phyloP scores from a whole-genome alignment of 345 rosid genomes.

The Erodium maritimum region DNA sequence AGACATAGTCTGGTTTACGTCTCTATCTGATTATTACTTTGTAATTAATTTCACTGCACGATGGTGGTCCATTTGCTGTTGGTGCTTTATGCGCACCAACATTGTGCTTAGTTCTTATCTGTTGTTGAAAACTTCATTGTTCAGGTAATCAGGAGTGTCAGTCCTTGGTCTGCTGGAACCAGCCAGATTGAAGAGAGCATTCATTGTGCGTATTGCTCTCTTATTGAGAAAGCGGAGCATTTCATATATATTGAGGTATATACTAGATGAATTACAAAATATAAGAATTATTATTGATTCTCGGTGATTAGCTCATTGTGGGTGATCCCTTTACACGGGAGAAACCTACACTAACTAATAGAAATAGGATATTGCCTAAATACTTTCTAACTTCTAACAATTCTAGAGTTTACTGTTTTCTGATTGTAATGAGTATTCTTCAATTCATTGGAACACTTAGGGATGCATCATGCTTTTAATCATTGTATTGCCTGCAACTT shows the following conservation, averaged over 20 bases:
- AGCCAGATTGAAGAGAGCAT: constrained; percentile 93
- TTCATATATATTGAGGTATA: constrained; percentile 88
- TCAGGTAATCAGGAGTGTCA: constrained; percentile 95
- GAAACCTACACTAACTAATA: too few species aligned
- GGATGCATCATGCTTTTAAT: background rate
- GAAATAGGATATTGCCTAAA: too few species aligned
- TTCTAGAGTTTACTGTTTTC: constrained; percentile 3
- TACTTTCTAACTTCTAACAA: too few species aligned
- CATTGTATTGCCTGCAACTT: background rate
- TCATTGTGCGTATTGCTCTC: constrained; percentile 89
- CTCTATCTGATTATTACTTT: background rate
- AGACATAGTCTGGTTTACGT: background rate
- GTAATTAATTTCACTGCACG: background rate
- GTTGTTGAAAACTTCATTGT: constrained; percentile 8
- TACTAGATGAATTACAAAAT: too few species aligned
- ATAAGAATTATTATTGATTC: too few species aligned
- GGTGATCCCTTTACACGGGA: too few species aligned
- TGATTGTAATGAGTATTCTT: background rate
- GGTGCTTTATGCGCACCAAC: background rate
- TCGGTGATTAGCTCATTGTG: too few species aligned
- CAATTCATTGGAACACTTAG: background rate
- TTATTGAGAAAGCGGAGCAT: constrained; percentile 90
- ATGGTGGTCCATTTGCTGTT: background rate
- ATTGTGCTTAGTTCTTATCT: background rate
- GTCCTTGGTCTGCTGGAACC: constrained; percentile 99